Conservation (phyloP, 73 alveolate genomes). For the Paramecium sexaurelia region DNA sequence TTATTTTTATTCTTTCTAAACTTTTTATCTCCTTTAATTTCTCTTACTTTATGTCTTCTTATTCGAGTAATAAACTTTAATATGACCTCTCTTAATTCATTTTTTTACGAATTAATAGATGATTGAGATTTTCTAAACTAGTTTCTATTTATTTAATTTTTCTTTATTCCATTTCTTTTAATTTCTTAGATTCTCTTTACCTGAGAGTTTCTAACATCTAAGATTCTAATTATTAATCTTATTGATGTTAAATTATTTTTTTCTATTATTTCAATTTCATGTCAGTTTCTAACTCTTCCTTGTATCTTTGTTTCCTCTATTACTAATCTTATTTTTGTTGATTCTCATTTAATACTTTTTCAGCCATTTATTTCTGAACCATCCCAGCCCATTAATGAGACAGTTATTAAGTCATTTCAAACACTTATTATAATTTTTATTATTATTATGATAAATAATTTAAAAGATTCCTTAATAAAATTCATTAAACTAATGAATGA, state of each 20-base stretch:
- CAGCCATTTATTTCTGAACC: neutral
- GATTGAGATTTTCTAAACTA: slow-evolving; percentile 34
- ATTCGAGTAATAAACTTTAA: neutral
- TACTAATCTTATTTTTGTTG: neutral
- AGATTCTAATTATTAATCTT: slow-evolving; percentile 6
- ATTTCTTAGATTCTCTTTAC: slow-evolving; percentile 13
- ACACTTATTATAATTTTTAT: neutral
- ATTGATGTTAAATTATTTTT: neutral
- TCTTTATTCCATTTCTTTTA: slow-evolving; percentile 38
- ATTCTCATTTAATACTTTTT: neutral
- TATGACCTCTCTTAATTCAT: slow-evolving; percentile 27
- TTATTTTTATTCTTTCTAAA: neutral
- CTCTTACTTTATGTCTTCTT: neutral
- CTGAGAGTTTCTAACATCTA: neutral
- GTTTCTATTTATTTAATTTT: slow-evolving; percentile 23
- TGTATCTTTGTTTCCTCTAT: slow-evolving; percentile 7
- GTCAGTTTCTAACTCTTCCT: slow-evolving; percentile 47
- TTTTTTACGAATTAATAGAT: slow-evolving; percentile 32
- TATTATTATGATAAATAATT: neutral
- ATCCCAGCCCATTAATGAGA: slow-evolving; percentile 22
- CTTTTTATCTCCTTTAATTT: slow-evolving; percentile 11
- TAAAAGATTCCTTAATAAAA: neutral
- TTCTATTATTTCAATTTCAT: slow-evolving; percentile 28
- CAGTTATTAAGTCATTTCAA: slow-evolving; percentile 8
- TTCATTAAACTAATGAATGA: neutral